These are phyloP conservation scores for Penicillium expansum DNA, from an alignment of 2,329 filamentous ascomycete genomes.

Conservation along the genomic window DNA sequence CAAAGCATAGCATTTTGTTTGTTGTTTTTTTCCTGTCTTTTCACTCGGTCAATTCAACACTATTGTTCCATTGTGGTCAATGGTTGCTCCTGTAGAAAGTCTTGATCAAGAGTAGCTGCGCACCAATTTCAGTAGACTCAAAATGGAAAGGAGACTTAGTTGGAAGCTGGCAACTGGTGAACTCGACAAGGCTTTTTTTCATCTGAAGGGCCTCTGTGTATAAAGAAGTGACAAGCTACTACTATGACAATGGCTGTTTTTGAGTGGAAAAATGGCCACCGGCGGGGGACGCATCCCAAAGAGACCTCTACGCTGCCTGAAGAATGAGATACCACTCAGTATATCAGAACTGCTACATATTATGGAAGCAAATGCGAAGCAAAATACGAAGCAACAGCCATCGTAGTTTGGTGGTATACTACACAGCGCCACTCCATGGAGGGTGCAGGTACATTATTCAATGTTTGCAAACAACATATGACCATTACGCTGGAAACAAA, in stretches of 20 bases:
- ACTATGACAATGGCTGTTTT: not conserved
- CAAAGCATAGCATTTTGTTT: not conserved
- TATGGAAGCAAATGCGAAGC: not conserved
- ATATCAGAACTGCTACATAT: not conserved
- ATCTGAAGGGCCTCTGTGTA: not conserved
- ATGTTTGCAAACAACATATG: not conserved
- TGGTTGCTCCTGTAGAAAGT: not conserved
- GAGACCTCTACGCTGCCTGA: not conserved
- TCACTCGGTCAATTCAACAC: not conserved
- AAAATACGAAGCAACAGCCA: not conserved
- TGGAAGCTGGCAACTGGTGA: not conserved
- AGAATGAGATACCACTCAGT: not conserved
- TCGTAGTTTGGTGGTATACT: not conserved
- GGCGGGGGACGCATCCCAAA: not conserved
- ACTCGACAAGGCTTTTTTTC: not conserved
- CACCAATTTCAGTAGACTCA: not conserved
- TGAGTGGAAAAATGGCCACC: not conserved
- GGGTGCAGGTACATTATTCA: not conserved
- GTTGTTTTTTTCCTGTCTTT: not conserved
- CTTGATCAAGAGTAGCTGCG: not conserved
- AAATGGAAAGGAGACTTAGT: not conserved
- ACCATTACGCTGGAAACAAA: not conserved
- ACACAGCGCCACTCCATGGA: not conserved
- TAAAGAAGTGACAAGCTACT: not conserved
- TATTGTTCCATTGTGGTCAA: not conserved